phyloP scores from a whole-genome alignment of 192 early-diverging fungal species.

The Coemansia sp. region DNA sequence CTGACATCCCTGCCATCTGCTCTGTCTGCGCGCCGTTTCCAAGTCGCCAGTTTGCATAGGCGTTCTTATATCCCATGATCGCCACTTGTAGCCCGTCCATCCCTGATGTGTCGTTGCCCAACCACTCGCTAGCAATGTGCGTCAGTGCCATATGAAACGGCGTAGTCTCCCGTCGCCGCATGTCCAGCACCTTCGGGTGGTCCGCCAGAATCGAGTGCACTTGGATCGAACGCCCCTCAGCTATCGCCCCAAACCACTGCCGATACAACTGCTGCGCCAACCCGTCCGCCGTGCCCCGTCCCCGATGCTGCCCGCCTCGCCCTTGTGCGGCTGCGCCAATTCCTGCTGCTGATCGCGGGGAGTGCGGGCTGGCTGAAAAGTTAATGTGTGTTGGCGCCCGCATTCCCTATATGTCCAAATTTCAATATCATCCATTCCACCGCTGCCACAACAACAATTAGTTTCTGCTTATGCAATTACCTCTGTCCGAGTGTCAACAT shows the following conservation, averaged over 20 bases:
- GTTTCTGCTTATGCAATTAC: neutral
- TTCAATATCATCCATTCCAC: neutral
- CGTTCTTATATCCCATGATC: constrained; percentile 56
- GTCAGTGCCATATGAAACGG: constrained; percentile 55
- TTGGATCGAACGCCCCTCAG: constrained; percentile 54
- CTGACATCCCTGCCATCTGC: constrained; percentile 46
- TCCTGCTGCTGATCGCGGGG: constrained; percentile 23
- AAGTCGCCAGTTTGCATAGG: constrained; percentile 53
- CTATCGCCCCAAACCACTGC: constrained; percentile 57
- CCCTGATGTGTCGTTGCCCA: constrained; percentile 55
- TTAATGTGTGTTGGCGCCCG: constrained; percentile 52
- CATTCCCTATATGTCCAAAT: constrained; percentile 38
- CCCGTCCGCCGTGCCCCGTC: constrained; percentile 1
- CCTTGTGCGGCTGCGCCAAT: constrained; percentile 4
- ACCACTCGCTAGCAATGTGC: constrained; percentile 48
- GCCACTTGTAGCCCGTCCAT: constrained; percentile 59
- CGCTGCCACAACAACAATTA: neutral
- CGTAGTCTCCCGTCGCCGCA: constrained; percentile 52
- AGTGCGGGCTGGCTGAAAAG: constrained; percentile 42
- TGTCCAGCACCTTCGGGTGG: constrained; percentile 48
- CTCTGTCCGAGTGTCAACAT: neutral
- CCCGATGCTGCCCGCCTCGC: constrained; percentile 7
- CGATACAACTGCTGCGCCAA: constrained; percentile 44
- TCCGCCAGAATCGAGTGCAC: constrained; percentile 52
- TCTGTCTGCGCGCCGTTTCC: constrained; percentile 46